These are phyloP conservation scores for Helotiales sp. DNA, from an alignment of 2,329 filamentous ascomycete genomes.

Conservation along the genomic window DNA sequence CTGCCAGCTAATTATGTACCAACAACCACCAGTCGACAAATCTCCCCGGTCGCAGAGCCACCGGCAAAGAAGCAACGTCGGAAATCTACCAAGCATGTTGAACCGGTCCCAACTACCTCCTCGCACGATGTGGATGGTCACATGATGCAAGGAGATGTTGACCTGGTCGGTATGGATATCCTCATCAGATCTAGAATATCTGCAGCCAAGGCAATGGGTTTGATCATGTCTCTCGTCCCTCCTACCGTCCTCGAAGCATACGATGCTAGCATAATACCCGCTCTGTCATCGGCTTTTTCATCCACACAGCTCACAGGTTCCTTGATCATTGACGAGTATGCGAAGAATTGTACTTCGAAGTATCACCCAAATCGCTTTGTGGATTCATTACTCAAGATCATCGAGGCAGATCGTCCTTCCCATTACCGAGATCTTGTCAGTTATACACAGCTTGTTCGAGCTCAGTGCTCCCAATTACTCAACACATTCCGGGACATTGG, in stretches of 20 bases:
- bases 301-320: conserved; percentile 84
- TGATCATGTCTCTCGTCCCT: conserved; percentile 79
- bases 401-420: conserved; percentile 77
- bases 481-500: conserved; percentile 91
- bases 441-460: conserved; percentile 84
- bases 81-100: conserved; percentile 81
- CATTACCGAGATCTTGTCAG: conserved; percentile 90
- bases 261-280: conserved; percentile 63
- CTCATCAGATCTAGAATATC: conserved; percentile 88
- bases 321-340: conserved; percentile 87
- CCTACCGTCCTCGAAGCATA: conserved; percentile 60
- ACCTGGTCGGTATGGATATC: conserved; percentile 86
- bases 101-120: conserved; percentile 60
- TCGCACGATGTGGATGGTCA: conserved; percentile 95
- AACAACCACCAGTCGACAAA: conserved; percentile 42
- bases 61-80: conserved; percentile 74
- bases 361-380: conserved; percentile 59
- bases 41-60: conserved; percentile 48
- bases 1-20: conserved; percentile 46
- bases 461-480: conserved; percentile 86
- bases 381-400: conserved; percentile 68
- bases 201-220: conserved; percentile 81
- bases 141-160: conserved; percentile 96
- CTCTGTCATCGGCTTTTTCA: conserved; percentile 71
- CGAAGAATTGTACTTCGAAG: conserved; percentile 55